Evolutionary conservation across 352 stramenopile species (phyloP), one percentile per base, ranked within the genome.

Genomic region (Globisporangium cylindrosporum): DNA sequence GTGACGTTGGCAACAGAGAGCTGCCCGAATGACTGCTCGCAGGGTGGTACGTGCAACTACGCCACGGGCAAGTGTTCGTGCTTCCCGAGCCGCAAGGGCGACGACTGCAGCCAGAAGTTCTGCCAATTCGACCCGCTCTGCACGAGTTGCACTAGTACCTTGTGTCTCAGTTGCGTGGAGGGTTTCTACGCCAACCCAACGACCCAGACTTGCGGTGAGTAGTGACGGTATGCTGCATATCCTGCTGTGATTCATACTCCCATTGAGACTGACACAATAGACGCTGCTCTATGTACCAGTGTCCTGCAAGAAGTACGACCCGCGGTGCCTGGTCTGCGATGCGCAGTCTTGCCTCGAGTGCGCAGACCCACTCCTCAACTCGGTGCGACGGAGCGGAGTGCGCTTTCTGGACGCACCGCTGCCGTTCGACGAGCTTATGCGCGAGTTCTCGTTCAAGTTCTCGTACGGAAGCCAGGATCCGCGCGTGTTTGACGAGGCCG

Each of bases 401-500:
- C 87, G 95, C 4, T 77, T 34, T 24, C 79, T 88, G 18, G 73
- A 93, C 64, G 64, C 86, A 12, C 69, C 77, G 8, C 67, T 98
- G 36, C 96, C 95, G 1, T 73, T 82, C 15, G 96, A 99, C 69
- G 96, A 99, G 64, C 59, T 88, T 12, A 71, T 60, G 12, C 89
- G 96, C 36, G 93, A 98, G 64, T 91, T 98, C 48, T 97, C 89
- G 32, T 88, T 93, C 61, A 82, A 72, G 14, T 90, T 98, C 49
- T 88, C 92, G 36, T 99, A 98, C 74, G 93, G 92, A 14, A 97
- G 89, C 38, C 88, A 97, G 66, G 79, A 94, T 55, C 79, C 85
- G 10, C 79, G 90, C 38, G 82, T 91, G 43, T 98, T 98, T 79
- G 95, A 98, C 73, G 94, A 98, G 65, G 92, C 91, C 14, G 96